These are phyloP conservation scores for Neurospora crassa DNA, from an alignment of 2,329 filamentous ascomycete genomes.

Conservation along the genomic window DNA sequence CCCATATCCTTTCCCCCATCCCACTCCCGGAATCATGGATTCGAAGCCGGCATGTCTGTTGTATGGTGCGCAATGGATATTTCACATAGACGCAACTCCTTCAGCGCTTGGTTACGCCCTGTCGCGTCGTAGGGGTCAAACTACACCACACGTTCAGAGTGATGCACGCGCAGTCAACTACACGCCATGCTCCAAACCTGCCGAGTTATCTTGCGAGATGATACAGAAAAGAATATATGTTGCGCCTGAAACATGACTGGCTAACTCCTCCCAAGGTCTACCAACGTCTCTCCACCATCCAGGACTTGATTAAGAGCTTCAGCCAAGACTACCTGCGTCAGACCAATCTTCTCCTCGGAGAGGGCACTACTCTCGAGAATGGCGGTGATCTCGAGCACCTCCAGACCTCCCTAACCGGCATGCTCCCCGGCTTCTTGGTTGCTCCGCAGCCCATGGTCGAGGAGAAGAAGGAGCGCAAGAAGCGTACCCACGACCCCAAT, in stretches of 20 bases:
- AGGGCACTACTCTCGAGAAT: slow-evolving; percentile 42
- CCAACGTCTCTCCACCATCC: slow-evolving; percentile 67
- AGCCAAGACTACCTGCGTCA: slow-evolving; percentile 80
- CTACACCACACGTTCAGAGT: not conserved
- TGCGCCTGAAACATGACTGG: not conserved
- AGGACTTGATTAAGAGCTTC: slow-evolving; percentile 69
- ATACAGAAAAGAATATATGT: not conserved
- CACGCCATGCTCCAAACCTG: not conserved
- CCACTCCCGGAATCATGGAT: not conserved
- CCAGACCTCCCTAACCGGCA: slow-evolving; percentile 37
- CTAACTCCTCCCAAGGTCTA: slow-evolving; percentile 52
- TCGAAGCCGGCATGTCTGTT: not conserved
- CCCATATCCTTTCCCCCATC: not conserved
- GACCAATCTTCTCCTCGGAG: slow-evolving; percentile 72
- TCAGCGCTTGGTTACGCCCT: not conserved
- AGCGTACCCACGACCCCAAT: slow-evolving; percentile 79
- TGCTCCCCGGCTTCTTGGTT: slow-evolving; percentile 30
- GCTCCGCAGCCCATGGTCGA: slow-evolving; percentile 39
- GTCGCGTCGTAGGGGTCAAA: not conserved
- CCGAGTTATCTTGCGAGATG: not conserved
- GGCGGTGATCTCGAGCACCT: slow-evolving; percentile 39
- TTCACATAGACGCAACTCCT: not conserved
- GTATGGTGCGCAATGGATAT: not conserved
- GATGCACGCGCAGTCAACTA: not conserved
- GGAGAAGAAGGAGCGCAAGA: slow-evolving; percentile 84